phyloP scores from a whole-genome alignment of 139 green algal species.

The Pseudopediastrum boryanum region DNA sequence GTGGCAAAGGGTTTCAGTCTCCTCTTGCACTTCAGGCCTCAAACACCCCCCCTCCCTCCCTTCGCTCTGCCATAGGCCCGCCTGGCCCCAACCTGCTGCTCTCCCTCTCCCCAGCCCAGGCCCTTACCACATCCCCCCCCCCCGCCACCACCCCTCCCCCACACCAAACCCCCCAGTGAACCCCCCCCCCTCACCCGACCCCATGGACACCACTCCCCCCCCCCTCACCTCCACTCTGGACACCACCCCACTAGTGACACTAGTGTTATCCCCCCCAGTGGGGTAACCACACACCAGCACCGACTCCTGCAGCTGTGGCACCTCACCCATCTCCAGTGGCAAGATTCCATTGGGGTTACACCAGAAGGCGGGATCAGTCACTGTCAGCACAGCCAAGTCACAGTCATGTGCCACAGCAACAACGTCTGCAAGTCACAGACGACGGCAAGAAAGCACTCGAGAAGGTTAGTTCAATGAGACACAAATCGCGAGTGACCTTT shows the following conservation, averaged over 20 bases:
- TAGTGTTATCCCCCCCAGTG: constrained; percentile 68
- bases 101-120: no score
- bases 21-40: no score
- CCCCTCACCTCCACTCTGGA: constrained; percentile 51
- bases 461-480: no score
- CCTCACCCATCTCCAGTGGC: constrained; percentile 56
- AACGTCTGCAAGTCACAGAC: constrained; percentile 61
- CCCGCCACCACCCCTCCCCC: no score
- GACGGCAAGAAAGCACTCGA: no score
- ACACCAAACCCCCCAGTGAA: no score
- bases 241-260: constrained; percentile 58
- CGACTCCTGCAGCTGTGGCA: constrained; percentile 54
- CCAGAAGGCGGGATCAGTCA: constrained; percentile 70
- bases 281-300: constrained; percentile 50
- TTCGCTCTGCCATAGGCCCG: no score
- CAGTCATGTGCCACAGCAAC: constrained; percentile 74
- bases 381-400: constrained; percentile 64
- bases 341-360: constrained; percentile 41
- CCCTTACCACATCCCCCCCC: no score
- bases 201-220: constrained; percentile 13
- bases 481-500: no score
- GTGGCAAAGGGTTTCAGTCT: no score
- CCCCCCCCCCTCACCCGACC: background rate
- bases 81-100: no score
- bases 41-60: no score